Evolutionary conservation across 257 asterid genomes (phyloP).

Genomic region (Primulina eburnea): DNA sequence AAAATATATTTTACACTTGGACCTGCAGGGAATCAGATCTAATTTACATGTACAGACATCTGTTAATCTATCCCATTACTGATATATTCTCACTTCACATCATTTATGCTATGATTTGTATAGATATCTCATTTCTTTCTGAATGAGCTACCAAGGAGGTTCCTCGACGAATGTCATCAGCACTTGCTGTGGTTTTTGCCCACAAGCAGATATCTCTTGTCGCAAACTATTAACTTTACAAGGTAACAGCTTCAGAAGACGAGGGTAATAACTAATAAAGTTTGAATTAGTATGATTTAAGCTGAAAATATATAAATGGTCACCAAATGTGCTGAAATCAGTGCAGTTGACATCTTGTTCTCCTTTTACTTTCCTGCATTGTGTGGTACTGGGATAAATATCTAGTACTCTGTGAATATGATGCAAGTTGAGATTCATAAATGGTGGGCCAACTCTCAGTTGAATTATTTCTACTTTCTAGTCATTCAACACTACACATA

Average conservation of each 20-base stretch:
- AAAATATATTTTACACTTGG: not conserved
- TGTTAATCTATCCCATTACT: too few species aligned
- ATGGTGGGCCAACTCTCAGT: conserved; percentile 28
- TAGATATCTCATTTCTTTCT: not conserved
- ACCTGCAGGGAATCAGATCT: not conserved
- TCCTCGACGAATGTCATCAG: not conserved
- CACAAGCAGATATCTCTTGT: too few species aligned
- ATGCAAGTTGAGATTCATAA: conserved; percentile 1
- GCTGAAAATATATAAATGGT: not conserved
- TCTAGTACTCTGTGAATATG: not conserved
- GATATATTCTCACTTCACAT: too few species aligned
- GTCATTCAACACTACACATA: conserved; percentile 49
- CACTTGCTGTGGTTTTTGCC: not conserved
- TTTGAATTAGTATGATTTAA: too few species aligned
- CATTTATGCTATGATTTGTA: not conserved
- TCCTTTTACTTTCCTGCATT: not conserved
- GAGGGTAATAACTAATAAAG: too few species aligned
- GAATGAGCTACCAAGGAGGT: too few species aligned
- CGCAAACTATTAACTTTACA: not conserved
- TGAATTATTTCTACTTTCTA: conserved; percentile 48
- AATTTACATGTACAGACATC: too few species aligned
- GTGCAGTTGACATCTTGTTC: not conserved
- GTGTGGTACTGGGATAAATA: not conserved
- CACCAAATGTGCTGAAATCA: not conserved
- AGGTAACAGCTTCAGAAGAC: not conserved